Evolutionary conservation across 2,329 filamentous ascomycete genomes (phyloP).

Genomic region (Hypoxylon sp.): DNA sequence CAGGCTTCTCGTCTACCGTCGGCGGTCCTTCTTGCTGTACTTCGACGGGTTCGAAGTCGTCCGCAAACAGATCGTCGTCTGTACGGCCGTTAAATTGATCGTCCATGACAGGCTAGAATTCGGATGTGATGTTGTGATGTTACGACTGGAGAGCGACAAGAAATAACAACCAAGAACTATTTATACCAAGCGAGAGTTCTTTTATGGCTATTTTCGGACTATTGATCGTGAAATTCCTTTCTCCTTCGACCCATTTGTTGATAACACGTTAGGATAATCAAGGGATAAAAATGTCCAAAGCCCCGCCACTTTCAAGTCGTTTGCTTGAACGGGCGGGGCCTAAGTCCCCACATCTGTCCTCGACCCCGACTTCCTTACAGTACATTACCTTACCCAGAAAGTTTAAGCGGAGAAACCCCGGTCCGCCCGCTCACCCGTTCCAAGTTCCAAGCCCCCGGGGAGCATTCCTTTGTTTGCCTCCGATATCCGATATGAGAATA

Average conservation of each 20-base stretch:
- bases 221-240: not conserved
- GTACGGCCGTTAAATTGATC: constrained; percentile 74
- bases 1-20: constrained; percentile 16
- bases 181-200: not conserved
- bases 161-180: not conserved
- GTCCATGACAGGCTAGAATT: constrained; percentile 62
- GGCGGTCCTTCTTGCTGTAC: constrained; percentile 36
- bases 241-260: not conserved
- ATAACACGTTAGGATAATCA: constrained; percentile 18
- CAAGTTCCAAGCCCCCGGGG: not conserved
- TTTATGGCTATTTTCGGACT: constrained; percentile 1
- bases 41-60: constrained; percentile 71
- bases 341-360: not conserved
- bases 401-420: constrained; percentile 38
- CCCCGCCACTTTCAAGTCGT: constrained; percentile 33
- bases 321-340: constrained; percentile 32
- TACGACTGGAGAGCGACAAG: not conserved
- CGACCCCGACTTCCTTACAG: not conserved
- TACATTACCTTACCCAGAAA: constrained; percentile 2
- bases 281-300: constrained; percentile 37
- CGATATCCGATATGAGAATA: not conserved
- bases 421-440: constrained; percentile 8
- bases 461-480: constrained; percentile 3
- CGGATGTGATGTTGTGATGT: not conserved
- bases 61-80: constrained; percentile 74